A percentile compares a stretch with the other conserved stretches of the same genome.
Conservation (phyloP, 345 rosid genomes). For the Schrenkiella parvula region DNA sequence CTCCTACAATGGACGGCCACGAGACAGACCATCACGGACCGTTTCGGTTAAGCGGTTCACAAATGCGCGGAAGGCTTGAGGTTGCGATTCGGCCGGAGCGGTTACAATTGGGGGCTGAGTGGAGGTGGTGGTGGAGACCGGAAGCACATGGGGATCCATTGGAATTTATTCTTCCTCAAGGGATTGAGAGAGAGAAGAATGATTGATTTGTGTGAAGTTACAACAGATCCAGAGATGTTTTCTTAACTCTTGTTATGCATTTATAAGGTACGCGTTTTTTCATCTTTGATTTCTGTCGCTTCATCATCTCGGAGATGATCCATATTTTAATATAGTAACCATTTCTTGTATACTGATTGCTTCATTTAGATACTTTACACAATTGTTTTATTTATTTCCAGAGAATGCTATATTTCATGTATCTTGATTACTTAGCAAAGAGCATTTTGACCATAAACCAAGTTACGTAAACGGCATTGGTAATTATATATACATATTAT, state of each 20-base stretch:
- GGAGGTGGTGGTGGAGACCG: constrained; percentile 20
- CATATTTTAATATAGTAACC: background rate
- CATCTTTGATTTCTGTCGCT: background rate
- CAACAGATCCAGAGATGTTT: background rate
- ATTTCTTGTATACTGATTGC: background rate
- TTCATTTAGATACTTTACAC: too few species aligned
- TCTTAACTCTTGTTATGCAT: background rate
- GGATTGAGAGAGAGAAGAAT: background rate
- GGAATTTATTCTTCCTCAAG: background rate
- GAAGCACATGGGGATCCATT: constrained; percentile 33
- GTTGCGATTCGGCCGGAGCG: constrained; percentile 6
- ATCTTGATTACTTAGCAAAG: background rate
- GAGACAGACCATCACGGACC: constrained; percentile 6
- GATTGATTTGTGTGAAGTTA: background rate
- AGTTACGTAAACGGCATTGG: too few species aligned
- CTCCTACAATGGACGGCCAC: constrained; percentile 34
- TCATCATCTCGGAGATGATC: background rate
- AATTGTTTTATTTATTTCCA: too few species aligned
- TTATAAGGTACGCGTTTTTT: constrained; percentile 20
- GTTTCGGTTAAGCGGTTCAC: constrained; percentile 7
- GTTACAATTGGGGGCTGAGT: constrained; percentile 8
- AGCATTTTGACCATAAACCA: background rate
- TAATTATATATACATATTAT: too few species aligned
- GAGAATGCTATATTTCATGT: background rate
- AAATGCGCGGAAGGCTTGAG: background rate